Evolutionary conservation across 2,329 filamentous ascomycete genomes (phyloP), one percentile per base, ranked within the genome.

Genomic region (Elsinoe necatrix): DNA sequence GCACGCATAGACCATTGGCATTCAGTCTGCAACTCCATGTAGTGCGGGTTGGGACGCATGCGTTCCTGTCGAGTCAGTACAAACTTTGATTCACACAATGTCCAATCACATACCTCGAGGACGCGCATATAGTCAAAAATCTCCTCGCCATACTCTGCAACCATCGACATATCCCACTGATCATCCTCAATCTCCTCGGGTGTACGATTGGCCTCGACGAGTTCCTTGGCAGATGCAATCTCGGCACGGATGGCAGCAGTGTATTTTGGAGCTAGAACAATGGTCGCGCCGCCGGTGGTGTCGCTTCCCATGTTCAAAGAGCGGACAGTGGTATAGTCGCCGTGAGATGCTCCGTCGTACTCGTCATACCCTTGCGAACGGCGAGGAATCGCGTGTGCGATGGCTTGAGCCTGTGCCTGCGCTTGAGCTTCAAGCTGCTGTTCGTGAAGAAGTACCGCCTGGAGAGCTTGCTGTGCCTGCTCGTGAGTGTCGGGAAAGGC

Each of bases 1-100:
- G 90, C 86, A 47, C 93, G 89, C 93, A 97, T 98, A 2, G 91
- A 95, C 93, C 93, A 98, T 69, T 95, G 89, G 57, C 98, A 95
- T 71, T 97, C 92, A n/a, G 86, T 85, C 71, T 98, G 93, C 63
- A 87, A 84, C 61, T 95, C 89, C 92, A 98, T 98, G 77, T 98
- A 98, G 69, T 93, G 83, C 2, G 89, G 79, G 66, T 93, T 91
- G 1, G 93, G 93, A 39, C 91, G 78, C 82, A 96, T 87, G 63
- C 84, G 69, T 78, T 81, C 87, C 89, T 67, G 58, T 18, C 27
- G 11, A 27, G 60, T 68, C 41, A 72, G 66, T 48, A 60, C 55
- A 41, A 42, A 14, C 23, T 20, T 23, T 34, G 12, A 37, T 20
- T 23, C 20, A 50, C 27, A 43, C 18, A 8, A 21, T 21, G 16